Evolutionary conservation across 2,329 filamentous ascomycete genomes (phyloP).

Genomic region (Aspergillus proliferans): DNA sequence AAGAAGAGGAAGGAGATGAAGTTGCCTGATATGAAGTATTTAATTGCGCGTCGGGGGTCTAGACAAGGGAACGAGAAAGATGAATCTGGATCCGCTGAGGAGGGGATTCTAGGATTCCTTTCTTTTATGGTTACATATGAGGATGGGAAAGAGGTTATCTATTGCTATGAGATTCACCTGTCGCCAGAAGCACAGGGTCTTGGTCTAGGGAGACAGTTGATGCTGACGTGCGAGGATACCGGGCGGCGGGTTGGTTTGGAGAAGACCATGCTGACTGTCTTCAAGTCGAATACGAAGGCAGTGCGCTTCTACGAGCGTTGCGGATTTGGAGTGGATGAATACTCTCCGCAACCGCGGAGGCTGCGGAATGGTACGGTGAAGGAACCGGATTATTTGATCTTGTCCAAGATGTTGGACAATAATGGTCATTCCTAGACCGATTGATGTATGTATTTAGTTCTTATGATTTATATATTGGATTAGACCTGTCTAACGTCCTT

Average conservation of each 20-base stretch:
- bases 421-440: neutral
- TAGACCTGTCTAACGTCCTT: constrained; percentile 83
- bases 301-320: constrained; percentile 44
- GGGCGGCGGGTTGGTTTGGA: constrained; percentile 42
- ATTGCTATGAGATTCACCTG: constrained; percentile 60
- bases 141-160: constrained; percentile 51
- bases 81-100: neutral
- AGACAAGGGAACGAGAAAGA: neutral
- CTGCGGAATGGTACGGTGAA: constrained; percentile 46
- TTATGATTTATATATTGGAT: constrained; percentile 6
- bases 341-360: constrained; percentile 45
- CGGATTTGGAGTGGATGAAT: constrained; percentile 49
- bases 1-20: constrained; percentile 55
- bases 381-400: constrained; percentile 47
- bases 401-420: constrained; percentile 41
- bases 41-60: constrained; percentile 39
- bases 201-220: constrained; percentile 48
- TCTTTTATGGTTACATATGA: constrained; percentile 55
- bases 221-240: constrained; percentile 44
- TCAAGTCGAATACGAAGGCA: constrained; percentile 46
- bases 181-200: constrained; percentile 36
- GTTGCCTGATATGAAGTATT: constrained; percentile 53
- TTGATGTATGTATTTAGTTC: neutral
- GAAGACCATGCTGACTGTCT: constrained; percentile 58
- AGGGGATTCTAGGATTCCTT: constrained; percentile 37